Base-by-base conservation (phyloP, 768 basidiomycete genomes). In the Kwoniella europaea region DNA sequence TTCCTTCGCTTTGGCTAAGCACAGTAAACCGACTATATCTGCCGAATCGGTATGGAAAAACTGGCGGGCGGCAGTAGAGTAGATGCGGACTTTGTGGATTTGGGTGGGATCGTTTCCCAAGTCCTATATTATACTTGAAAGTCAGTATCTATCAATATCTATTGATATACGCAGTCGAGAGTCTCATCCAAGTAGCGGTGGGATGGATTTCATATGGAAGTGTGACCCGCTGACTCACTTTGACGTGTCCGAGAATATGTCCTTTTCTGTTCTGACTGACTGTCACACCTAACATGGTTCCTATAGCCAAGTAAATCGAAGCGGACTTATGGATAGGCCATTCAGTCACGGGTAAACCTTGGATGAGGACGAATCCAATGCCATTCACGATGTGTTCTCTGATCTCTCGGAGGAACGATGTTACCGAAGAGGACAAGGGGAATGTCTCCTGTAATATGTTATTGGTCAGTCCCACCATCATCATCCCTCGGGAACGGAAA, bases 21-120 rank as follows among this genome's bases (percentile, higher is more conserved):
- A 84, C 9, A 84, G 74, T 7, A 84, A 75, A 6, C 82, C 83
- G 69, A 84, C 80, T 16, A 84, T 75, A 56, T 84, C 83, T 16
- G 78, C 68, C 9, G 71, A 72, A 61, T 82, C 81, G 22, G 76
- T 77, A 62, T 82, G 82, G 73, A 81, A 81, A 76, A 76, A 82
- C 71, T 84, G 83, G 18, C 76, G 63, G 16, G 77, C 76, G 50
- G 78, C 72, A 22, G 82, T 83, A 7, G 75, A 73, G 71, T 70
- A 74, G 54, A 71, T 72, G 12, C 77, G 50, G 55, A 76, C 67
- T 27, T 67, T 63, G 10, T 81, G 71, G 44, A 79, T 81, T 56
- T 80, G 75, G 13, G 81, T 81, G 20, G 82, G 81, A 61, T 84
- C 81, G 57, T 84, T 80, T 5, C 79, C 78, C 0, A 84, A 65